These are phyloP conservation scores for Cercospora sp. DNA, from an alignment of 2,329 filamentous ascomycete genomes.

Conservation along the genomic window DNA sequence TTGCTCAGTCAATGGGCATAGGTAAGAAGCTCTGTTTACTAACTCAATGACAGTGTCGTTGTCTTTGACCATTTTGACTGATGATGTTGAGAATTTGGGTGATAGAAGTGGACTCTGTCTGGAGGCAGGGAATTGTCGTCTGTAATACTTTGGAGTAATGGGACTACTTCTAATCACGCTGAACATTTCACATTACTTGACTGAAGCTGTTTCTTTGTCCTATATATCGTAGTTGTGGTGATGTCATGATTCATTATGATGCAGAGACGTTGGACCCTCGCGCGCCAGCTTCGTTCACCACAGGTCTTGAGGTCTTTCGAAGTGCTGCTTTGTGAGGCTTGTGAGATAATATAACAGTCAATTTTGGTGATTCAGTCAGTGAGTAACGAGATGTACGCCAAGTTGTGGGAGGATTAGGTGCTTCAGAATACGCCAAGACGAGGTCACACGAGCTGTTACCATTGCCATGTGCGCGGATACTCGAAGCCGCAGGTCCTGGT, in stretches of 20 bases:
- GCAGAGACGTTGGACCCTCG: not conserved
- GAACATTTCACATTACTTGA: not conserved
- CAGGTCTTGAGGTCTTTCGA: not conserved
- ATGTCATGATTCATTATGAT: not conserved
- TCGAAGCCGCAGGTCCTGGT: not conserved
- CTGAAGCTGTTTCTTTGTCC: not conserved
- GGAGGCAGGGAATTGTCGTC: not conserved
- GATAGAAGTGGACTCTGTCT: not conserved
- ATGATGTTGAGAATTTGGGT: constrained; percentile 4
- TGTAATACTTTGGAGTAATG: not conserved
- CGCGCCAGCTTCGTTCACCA: not conserved
- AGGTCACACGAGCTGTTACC: not conserved
- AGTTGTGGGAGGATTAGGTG: not conserved
- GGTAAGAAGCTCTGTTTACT: constrained; percentile 15
- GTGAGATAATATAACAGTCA: not conserved
- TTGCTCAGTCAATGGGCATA: not conserved
- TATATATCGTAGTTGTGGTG: not conserved
- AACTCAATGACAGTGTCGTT: constrained; percentile 54
- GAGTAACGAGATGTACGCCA: not conserved
- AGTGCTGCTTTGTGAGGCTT: not conserved
- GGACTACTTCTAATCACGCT: not conserved
- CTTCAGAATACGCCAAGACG: not conserved
- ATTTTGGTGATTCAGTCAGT: not conserved
- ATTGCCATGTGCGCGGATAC: not conserved
- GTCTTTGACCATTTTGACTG: constrained; percentile 54